Conservation (phyloP, 805 yeast genomes). For the Lipomyces sp. region DNA sequence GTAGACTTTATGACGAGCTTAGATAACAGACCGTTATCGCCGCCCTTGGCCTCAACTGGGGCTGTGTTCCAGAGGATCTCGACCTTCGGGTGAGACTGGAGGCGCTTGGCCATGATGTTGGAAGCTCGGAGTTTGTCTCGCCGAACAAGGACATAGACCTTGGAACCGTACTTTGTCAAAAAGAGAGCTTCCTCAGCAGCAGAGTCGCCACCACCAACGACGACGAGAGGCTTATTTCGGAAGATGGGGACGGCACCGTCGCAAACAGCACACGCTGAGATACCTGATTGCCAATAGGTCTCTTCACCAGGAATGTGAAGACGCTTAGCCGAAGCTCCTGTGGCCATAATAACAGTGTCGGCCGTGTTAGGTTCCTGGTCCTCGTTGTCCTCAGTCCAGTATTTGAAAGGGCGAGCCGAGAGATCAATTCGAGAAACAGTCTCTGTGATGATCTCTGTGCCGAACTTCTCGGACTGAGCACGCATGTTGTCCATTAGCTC, state of each 20-base stretch:
- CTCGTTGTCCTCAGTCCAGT: conserved; percentile 96
- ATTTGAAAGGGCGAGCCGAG: conserved; percentile 86
- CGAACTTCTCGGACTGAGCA: conserved; percentile 82
- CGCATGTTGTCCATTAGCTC: conserved; percentile 94
- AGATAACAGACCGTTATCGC: conserved; percentile 82
- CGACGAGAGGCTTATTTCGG: conserved; percentile 97
- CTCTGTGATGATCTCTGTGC: conserved; percentile 93
- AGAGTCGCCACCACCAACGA: conserved; percentile 98
- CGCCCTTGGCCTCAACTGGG: conserved; percentile 88
- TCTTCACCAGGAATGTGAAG: conserved; percentile 95
- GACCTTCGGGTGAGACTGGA: conserved; percentile 77
- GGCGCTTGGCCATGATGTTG: conserved; percentile 95
- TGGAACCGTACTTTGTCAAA: conserved; percentile 96
- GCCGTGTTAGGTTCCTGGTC: conserved; percentile 89
- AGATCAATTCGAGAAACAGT: conserved; percentile 92
- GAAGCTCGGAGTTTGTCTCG: conserved; percentile 95
- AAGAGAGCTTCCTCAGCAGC: conserved; percentile 99
- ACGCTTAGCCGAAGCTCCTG: conserved; percentile 99
- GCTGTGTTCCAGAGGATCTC: conserved; percentile 89
- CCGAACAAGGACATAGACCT: conserved; percentile 91
- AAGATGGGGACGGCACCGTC: conserved; percentile 99
- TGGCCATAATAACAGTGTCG: conserved; percentile 90
- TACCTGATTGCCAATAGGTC: conserved; percentile 98
- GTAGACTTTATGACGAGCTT: conserved; percentile 69
- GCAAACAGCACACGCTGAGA: conserved; percentile 99